Conservation (phyloP, 1,284 basidiomycete species). For the Cutaneotrichosporon mucoides region DNA sequence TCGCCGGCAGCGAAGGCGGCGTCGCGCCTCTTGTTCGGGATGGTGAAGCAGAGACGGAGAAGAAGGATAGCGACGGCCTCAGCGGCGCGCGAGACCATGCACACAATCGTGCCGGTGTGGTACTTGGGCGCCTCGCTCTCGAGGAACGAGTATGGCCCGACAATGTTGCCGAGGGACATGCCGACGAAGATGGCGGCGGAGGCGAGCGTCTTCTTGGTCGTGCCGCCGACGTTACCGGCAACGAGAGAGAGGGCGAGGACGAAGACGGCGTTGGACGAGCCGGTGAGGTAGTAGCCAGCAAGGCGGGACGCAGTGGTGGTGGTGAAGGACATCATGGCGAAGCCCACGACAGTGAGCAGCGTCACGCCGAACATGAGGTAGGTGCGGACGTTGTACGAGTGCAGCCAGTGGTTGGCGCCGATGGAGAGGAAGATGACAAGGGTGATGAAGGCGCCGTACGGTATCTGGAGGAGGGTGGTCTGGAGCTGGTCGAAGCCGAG, state of each 20-base stretch:
- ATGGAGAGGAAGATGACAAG: constrained; percentile 30
- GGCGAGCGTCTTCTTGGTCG: constrained; percentile 48
- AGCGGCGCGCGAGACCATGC: constrained; percentile 44
- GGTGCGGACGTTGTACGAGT: constrained; percentile 27
- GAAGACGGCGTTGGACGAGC: constrained; percentile 50
- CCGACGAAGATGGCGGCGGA: constrained; percentile 32
- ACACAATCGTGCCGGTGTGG: constrained; percentile 47
- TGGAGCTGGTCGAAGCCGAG: constrained; percentile 26
- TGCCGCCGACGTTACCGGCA: constrained; percentile 51
- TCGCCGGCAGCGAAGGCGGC: constrained; percentile 41
- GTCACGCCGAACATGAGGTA: constrained; percentile 22
- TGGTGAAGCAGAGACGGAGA: constrained; percentile 44
- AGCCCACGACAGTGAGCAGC: constrained; percentile 32
- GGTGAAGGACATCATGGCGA: constrained; percentile 33
- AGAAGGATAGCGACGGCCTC: constrained; percentile 46
- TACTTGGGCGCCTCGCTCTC: constrained; percentile 46
- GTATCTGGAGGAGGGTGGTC: constrained; percentile 24
- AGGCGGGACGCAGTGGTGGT: constrained; percentile 20
- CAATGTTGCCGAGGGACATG: constrained; percentile 46
- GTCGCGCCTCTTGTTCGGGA: constrained; percentile 43
- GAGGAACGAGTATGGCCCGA: constrained; percentile 50
- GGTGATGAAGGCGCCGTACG: constrained; percentile 37
- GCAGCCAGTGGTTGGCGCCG: constrained; percentile 29
- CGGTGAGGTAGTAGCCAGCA: constrained; percentile 38
- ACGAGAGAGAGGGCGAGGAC: constrained; percentile 50